These are phyloP conservation scores for Volvox carteri DNA, from an alignment of 163 green algal genomes.

Conservation along the genomic window DNA sequence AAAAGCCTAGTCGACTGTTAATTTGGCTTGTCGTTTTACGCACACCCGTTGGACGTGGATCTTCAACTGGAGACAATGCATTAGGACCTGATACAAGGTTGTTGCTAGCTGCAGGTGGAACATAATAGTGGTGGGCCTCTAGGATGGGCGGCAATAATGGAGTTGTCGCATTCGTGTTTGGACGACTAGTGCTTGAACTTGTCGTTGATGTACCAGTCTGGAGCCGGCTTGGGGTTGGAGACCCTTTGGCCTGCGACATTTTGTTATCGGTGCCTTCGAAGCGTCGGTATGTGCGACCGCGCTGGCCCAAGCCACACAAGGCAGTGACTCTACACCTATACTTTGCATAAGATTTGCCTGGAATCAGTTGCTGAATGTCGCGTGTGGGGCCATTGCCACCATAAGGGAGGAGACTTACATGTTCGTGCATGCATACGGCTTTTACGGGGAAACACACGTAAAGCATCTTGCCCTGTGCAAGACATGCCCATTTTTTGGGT, in stretches of 20 bases:
- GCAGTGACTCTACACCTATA: background rate
- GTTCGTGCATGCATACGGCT: background rate
- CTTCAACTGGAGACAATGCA: background rate
- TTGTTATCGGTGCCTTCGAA: background rate
- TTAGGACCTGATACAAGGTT: background rate
- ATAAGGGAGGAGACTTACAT: background rate
- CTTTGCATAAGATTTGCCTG: background rate
- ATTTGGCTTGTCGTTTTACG: constrained; percentile 22
- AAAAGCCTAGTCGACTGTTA: constrained; percentile 40
- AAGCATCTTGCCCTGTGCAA: background rate
- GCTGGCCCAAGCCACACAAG: background rate
- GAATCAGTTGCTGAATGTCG: too few relatives aligned
- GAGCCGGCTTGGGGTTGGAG: constrained; percentile 26
- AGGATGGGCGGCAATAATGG: constrained; percentile 36
- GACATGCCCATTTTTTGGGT: too few relatives aligned
- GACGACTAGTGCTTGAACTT: background rate
- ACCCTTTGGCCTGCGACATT: constrained; percentile 35
- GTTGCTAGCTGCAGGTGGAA: background rate
- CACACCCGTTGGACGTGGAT: background rate
- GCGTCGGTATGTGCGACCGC: constrained; percentile 4
- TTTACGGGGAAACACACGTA: background rate
- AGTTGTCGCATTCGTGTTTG: constrained; percentile 38
- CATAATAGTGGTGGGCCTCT: constrained; percentile 30
- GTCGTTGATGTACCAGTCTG: constrained; percentile 37
- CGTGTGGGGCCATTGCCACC: too few relatives aligned